Percentiles rank a stretch among this genome's conserved stretches.
Conservation (phyloP, 129 eudicot species). For the Apium graveolens region DNA sequence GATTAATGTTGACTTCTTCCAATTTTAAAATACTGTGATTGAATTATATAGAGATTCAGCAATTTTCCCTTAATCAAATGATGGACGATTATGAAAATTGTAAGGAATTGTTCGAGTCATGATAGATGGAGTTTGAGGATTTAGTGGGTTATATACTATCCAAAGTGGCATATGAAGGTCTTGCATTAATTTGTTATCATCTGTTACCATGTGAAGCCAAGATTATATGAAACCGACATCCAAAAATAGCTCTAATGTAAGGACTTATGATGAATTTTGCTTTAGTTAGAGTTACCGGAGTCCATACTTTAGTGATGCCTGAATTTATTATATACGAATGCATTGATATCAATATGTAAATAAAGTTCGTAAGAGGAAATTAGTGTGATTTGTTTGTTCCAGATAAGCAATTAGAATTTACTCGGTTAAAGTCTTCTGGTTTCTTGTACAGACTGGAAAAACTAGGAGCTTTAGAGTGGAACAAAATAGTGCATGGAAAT, state of each 20-base stretch:
- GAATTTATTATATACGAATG: background rate
- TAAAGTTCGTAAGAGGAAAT: background rate
- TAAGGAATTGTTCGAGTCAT: background rate
- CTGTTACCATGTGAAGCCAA: background rate
- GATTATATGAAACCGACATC: background rate
- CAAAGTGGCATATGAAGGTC: no score
- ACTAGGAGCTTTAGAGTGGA: slow-evolving; percentile 86
- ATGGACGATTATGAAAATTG: background rate
- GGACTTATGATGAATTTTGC: background rate
- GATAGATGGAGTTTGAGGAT: background rate
- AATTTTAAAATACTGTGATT: background rate
- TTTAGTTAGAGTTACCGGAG: background rate
- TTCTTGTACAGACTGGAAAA: slow-evolving; percentile 56
- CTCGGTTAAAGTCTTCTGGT: background rate
- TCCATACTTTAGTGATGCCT: background rate
- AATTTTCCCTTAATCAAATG: background rate
- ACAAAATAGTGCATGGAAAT: slow-evolving; percentile 56
- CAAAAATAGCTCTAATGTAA: background rate
- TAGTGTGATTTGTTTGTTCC: background rate
- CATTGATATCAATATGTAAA: background rate
- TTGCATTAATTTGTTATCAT: background rate
- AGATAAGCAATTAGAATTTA: background rate
- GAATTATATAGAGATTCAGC: background rate
- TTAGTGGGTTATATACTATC: background rate
- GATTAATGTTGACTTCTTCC: background rate